Evolutionary conservation across 495 filamentous ascomycete species (phyloP), one percentile per base, ranked within the genome.

Genomic region (Haplographium delicatum): DNA sequence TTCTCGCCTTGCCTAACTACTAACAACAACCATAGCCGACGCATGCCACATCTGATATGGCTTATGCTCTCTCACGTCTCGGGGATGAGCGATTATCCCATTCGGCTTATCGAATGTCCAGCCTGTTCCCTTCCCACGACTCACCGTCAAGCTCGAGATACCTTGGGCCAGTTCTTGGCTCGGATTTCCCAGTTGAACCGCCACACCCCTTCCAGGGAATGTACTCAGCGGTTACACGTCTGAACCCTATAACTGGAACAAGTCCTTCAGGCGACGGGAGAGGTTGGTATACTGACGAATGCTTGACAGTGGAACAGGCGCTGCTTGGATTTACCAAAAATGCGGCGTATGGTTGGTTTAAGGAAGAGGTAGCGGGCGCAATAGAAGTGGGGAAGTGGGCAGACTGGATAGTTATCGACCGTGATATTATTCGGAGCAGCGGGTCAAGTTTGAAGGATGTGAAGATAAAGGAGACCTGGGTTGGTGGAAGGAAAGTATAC

Each of bases 141-240:
- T 22, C 25, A 11, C 23, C 16, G 10, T n/a, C 27, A 5, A 20
- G 6, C 5, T 31, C 53, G 16, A 11, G 5, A 20, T 61, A 57
- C 23, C 54, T 54, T 10, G 58, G 59, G 2, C 72, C 74, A 1
- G 65, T 83, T 4, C 62, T 85, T 4, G 82, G 82, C 3, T 76
- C 72, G 18, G 82, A 85, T 52, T 85, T 85, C 53, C 82, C 82
- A 15, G 80, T 85, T 8, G 81, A 84, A 53, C 80, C 79, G 3
- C 72, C 80, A 0, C 70, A 76, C 45, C 72, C 78, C 9, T 79
- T 78, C 28, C 72, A 75, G 33, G 82, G 81, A 6, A 75, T 85
- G 15, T 84, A 80, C 50, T 80, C 81, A 0, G 82, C 82, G 1
- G 70, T 81, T 1, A 74, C 74, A 9, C 65, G 81, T 18, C 70